Evolutionary conservation across 768 basidiomycete genomes (phyloP), one percentile per base, ranked within the genome.

Genomic region (Suillus placidus): DNA sequence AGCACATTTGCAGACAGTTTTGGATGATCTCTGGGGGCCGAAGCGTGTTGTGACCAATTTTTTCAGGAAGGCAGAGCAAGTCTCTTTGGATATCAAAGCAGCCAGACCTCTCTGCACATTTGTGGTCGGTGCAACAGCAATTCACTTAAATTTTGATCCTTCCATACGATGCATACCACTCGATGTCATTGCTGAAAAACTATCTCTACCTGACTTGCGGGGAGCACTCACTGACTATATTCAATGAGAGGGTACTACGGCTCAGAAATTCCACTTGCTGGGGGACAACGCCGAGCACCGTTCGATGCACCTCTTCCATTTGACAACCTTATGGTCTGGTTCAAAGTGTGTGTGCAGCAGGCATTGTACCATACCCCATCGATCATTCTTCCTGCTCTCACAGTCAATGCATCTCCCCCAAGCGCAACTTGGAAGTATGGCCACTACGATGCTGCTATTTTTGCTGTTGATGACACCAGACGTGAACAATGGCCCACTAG

Each of bases 251-350:
- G n/a, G 55, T 23, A 20, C n/a, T n/a, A n/a, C 4, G 3, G 18
- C 43, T 9, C n/a, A 47, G 12, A 34, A 37, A 16, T 20, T 62
- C 20, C 64, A 65, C 56, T 7, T 7, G n/a, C 42, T 63, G 26
- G 57, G 66, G 68, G 70, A 6, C 58, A 64, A 32, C 30, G 67
- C 20, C 30, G 20, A 12, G 30, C 63, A 8, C 34, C 40, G 3
- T 32, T 26, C 38, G 26, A 30, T 45, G 42, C 37, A 3, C 42
- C 56, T 37, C 72, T 78, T 4, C 74, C 76, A 20, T 75, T 76
- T 64, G 34, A 62, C 6, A 57, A 71, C 37, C 64, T 78, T n/a
- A 64, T 75, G 49, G 66, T 77, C 10, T 79, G 77, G 78, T 69
- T 66, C 20, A 66, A 64, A 16, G 45, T 75, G 4, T 62, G 64